Percentiles rank a stretch among this genome's conserved stretches.
phyloP scores from a whole-genome alignment of 495 filamentous ascomycete species.

The Schizothecium vesticola region DNA sequence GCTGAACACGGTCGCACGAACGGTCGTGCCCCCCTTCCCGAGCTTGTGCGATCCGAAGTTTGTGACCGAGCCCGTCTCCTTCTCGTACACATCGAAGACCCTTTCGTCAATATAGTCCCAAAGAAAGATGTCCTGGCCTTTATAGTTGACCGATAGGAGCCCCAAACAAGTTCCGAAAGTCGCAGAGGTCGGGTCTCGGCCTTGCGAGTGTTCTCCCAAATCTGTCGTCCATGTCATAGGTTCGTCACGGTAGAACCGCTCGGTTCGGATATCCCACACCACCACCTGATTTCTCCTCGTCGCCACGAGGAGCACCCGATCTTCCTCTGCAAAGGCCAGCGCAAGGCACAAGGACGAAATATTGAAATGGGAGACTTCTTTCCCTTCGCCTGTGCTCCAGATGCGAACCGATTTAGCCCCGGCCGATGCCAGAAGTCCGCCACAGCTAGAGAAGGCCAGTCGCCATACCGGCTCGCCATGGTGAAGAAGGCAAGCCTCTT shows the following conservation, averaged over 20 bases:
- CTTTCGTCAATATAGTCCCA: background rate
- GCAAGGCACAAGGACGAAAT: background rate
- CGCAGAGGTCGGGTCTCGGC: background rate
- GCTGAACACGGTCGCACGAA: background rate
- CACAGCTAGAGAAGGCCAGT: background rate
- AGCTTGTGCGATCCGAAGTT: background rate
- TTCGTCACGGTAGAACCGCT: background rate
- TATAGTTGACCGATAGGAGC: background rate
- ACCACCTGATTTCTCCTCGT: background rate
- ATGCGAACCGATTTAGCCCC: background rate
- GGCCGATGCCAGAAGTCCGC: background rate
- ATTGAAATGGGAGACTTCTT: background rate
- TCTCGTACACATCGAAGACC: background rate
- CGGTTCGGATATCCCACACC: background rate
- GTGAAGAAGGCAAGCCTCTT: background rate
- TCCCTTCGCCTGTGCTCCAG: background rate
- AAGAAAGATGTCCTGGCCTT: background rate
- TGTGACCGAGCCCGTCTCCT: background rate
- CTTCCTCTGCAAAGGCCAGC: background rate
- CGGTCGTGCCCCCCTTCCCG: no score
- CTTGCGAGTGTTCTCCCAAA: background rate
- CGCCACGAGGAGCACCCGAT: background rate
- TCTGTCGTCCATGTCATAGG: background rate
- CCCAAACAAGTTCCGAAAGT: background rate
- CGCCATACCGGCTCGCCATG: background rate